Base-by-base conservation (phyloP, 768 basidiomycete species). In the Auriscalpium orientale region DNA sequence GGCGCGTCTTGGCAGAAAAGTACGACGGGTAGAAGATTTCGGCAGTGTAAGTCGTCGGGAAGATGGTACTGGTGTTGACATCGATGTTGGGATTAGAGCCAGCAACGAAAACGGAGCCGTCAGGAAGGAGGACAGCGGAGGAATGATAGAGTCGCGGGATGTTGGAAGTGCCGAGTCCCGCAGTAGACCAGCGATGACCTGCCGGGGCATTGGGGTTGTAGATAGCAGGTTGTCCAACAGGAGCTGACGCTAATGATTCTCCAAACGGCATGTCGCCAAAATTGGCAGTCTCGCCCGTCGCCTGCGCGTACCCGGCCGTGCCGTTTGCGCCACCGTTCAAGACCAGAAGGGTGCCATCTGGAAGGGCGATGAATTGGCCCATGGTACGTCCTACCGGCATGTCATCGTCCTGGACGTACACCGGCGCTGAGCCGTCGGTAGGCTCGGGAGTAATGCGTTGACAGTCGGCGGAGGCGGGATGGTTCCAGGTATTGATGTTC, bases 61-160 rank as follows among this genome's bases (percentile, higher is more conserved):
- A 92, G 37, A 76, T 40, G 10, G 80, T 78, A n/a, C 73, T 69
- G 36, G 73, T 58, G 63, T 87, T 85, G 58, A 87, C 85, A 63
- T 98, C 94, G 36, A 88, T 76, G 65, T 95, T 95, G 1, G 95
- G 94, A 72, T 98, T 98, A 35, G 91, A 92, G 8, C 95, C 95
- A 34, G 91, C 91, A 61, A 95, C 80, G 49, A 97, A 69, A 38
- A 98, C 85, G 2, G 89, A 89, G 1, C 82, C 90, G 57, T 89
- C 93, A 9, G 92, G 87, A 15, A 98, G 81, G 22, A 98, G 80
- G n/a, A 95, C 79, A 9, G 92, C 94, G 0, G 82, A 81, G 0
- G 93, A 95, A 72, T 98, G 95, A 71, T 98, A 98, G 65, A 98
- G 70, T 53, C 94, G 79, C 46, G 93, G 76, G 57, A 94, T 85